Base-by-base conservation (phyloP, 2,329 filamentous ascomycete genomes). In the Colletotrichum cuscutae region DNA sequence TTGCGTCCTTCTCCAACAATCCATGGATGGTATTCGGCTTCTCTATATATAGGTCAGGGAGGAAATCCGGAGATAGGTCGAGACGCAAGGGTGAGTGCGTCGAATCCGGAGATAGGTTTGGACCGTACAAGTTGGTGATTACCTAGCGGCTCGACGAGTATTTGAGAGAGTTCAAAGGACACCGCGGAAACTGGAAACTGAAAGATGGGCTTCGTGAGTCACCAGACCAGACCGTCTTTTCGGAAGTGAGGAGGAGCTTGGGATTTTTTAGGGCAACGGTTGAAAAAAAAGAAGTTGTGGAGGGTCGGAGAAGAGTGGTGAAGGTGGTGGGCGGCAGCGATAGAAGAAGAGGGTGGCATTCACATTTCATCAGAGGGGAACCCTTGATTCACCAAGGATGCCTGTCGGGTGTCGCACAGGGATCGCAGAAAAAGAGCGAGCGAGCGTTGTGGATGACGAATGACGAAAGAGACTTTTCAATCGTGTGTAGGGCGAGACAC, bases 391-490 rank as follows among this genome's bases (percentile, higher is more conserved):
- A 63, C 56, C 56, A 65, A 60, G 56, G 54, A 70, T 65, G 61
- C 61, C 15, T n/a, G 42, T 49, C 42, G 42, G 52, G 42, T n/a
- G 42, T 49, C 7, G 42, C 58, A 57, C 62, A 65, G 37, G 66
- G 71, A 57, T 64, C 13, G 53, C 52, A 54, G 19, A 52, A 52
- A 57, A 28, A 54, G 58, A 61, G 46, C 24, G 32, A 22, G 53
- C 42, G 32, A 53, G 32, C 49, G 65, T 42, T 19, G 65, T 60
- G 65, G 46, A 68, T 72, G 69, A 69, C 69, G 65, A 69, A 72
- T 72, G 69, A 72, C 69, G 65, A 69, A 54, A 62, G 71, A 73
- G 71, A 73, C 71, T 73, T 73, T 71, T 52, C 62, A 71, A 73
- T 65, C 42, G 54, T 67, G 42, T 56, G 60, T 61, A 65, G 30